Evolutionary conservation across 306 rosid species (phyloP), one percentile per base, ranked within the genome.

Genomic region (Pachyrhizus erosus): DNA sequence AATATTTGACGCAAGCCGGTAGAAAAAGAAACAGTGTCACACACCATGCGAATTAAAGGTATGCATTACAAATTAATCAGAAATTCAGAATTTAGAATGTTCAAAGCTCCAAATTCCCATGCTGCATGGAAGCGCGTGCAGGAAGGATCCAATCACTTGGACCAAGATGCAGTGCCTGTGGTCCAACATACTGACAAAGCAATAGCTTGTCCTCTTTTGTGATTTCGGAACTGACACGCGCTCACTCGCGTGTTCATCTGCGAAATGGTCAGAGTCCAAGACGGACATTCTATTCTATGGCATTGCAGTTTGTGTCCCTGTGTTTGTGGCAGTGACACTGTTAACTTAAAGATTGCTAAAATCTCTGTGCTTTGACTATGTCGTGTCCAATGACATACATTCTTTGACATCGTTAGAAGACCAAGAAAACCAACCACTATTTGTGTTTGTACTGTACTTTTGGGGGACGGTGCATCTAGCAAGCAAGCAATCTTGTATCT

Each of bases 91-190:
- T 43, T 49, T 58, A 24, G 89, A 83, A 83, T 83, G 89, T 86
- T 80, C 76, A 84, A 82, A 84, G 84, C 84, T 80, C 78, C 85
- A 70, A 84, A 83, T 76, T 87, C 84, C 84, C 49, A 88, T 84
- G 86, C 73, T 1, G 80, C 91, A 21, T 21, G 5, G 91, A 77
- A 65, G 91, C 87, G 92, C 89, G 94, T 87, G 88, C 79, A 71
- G 65, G 31, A 45, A 62, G 70, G 79, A 83, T 85, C 80, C 70
- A 83, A 70, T 86, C 80, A 52, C 84, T 61, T n/a, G 73, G 52
- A 80, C 83, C 84, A 48, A 79, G 71, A 68, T 34, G 27, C 78
- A 43, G 70, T 42, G 45, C 40, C 69, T 67, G 40, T 75, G 84
- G 77, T 78, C 87, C 84, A 42, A 51, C 58, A 74, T 1, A 85